A percentile compares a stretch with the other conserved stretches of the same genome.
phyloP scores from a whole-genome alignment of 495 filamentous ascomycete genomes.

The Aspergillus haitiensis region DNA sequence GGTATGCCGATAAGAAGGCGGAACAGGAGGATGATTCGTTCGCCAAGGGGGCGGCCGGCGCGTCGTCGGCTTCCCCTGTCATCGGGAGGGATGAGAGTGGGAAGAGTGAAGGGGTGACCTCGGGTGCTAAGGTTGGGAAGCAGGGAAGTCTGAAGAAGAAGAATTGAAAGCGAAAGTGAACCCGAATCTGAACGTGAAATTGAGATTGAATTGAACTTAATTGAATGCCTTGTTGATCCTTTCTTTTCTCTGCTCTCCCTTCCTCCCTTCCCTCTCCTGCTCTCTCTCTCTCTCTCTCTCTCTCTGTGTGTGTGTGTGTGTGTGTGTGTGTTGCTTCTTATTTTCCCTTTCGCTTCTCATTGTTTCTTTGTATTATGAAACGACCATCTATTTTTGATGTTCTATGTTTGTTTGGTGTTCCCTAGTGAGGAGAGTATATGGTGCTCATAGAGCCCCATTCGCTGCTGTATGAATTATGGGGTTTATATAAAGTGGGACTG shows the following conservation, averaged over 20 bases:
- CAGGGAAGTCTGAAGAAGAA: conserved; percentile 18
- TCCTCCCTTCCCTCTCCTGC: neutral
- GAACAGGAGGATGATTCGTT: conserved; percentile 70
- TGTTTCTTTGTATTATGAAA: too few relatives aligned
- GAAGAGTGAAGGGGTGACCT: neutral
- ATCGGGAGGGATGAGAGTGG: conserved; percentile 4
- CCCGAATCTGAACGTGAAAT: neutral
- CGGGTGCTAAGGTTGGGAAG: neutral
- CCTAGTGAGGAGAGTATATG: too few relatives aligned
- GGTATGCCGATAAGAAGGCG: conserved; percentile 97
- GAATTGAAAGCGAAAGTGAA: conserved; percentile 7
- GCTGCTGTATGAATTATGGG: neutral
- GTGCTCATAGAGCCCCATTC: too few relatives aligned
- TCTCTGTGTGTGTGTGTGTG: too few relatives aligned
- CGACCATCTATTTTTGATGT: too few relatives aligned
- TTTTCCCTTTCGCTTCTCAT: neutral
- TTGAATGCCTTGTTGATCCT: neutral
- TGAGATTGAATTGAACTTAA: neutral
- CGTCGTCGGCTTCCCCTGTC: too few relatives aligned
- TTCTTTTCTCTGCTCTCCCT: neutral
- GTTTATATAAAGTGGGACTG: neutral
- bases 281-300: neutral
- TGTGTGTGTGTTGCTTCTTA: neutral
- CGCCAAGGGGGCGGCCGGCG: conserved; percentile 2
- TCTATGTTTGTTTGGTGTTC: too few relatives aligned